A percentile compares a stretch with the other conserved stretches of the same genome.
Conservation (phyloP, 2,329 filamentous ascomycete species). For the Calcarisporium arbuscula region DNA sequence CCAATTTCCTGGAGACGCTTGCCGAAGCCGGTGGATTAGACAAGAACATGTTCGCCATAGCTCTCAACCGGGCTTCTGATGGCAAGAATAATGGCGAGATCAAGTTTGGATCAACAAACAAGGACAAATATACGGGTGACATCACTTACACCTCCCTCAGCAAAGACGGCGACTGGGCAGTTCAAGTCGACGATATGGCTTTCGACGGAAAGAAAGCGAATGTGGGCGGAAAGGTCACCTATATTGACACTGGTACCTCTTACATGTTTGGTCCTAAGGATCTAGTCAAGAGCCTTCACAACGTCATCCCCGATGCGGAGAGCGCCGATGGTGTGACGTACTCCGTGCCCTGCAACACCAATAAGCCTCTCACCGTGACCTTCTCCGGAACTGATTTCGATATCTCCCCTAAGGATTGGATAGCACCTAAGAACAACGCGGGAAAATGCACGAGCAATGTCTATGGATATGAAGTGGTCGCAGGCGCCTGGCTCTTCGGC, state of each 20-base stretch:
- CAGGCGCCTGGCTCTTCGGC: constrained; percentile 69
- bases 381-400: constrained; percentile 64
- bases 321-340: constrained; percentile 56
- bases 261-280: constrained; percentile 66
- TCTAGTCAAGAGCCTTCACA: constrained; percentile 63
- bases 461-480: constrained; percentile 63
- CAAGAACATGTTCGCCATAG: constrained; percentile 64
- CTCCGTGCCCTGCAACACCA: constrained; percentile 66
- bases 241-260: constrained; percentile 80
- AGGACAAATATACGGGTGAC: constrained; percentile 58
- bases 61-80: constrained; percentile 61
- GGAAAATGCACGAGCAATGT: constrained; percentile 64
- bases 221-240: constrained; percentile 53
- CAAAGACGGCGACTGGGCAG: constrained; percentile 61
- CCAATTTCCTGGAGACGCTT: constrained; percentile 63
- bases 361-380: constrained; percentile 51
- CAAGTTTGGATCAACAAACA: constrained; percentile 67
- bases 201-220: constrained; percentile 53
- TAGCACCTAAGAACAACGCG: constrained; percentile 39
- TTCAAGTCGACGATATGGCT: constrained; percentile 59
- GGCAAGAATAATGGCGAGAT: constrained; percentile 66
- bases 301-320: constrained; percentile 55
- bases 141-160: constrained; percentile 58
- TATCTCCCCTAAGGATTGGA: constrained; percentile 66
- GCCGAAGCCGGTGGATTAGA: constrained; percentile 47